Percentiles rank a stretch among this genome's conserved stretches.
Conservation (phyloP, 805 yeast genomes). For the Sugiyamaella valdiviana region DNA sequence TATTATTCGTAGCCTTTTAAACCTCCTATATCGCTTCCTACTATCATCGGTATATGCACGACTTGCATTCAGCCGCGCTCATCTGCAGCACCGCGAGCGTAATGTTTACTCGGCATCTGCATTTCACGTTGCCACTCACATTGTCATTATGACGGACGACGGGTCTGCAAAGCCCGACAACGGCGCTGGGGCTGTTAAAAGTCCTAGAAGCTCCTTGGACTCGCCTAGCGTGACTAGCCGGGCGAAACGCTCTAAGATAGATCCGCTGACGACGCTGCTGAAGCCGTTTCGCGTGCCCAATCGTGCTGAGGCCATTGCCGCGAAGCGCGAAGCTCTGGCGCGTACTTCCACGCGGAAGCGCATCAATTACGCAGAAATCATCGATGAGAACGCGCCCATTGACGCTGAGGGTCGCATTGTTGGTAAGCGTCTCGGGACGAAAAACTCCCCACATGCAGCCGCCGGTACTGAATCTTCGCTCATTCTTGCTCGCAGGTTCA, state of each 20-base stretch:
- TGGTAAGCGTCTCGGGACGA: constrained; percentile 6
- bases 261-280: constrained; percentile 11
- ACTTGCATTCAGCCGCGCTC: too few species aligned
- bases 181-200: too few species aligned
- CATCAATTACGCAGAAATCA: constrained; percentile 1
- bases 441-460: background rate
- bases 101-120: too few species aligned
- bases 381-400: background rate
- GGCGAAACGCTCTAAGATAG: constrained; percentile 1
- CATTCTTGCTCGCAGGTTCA: constrained; percentile 12
- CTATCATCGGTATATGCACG: too few species aligned
- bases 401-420: background rate
- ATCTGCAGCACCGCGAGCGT: too few species aligned
- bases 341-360: background rate
- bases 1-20: too few species aligned
- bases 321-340: background rate
- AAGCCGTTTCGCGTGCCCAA: constrained; percentile 16
- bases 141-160: too few species aligned
- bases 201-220: too few species aligned
- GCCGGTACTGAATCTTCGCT: constrained; percentile 2
- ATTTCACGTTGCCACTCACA: too few species aligned
- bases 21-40: too few species aligned
- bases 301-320: background rate
- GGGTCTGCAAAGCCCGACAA: too few species aligned
- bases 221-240: too few species aligned